Evolutionary conservation across 306 rosid genomes (phyloP).

Genomic region (Cucumis melo): DNA sequence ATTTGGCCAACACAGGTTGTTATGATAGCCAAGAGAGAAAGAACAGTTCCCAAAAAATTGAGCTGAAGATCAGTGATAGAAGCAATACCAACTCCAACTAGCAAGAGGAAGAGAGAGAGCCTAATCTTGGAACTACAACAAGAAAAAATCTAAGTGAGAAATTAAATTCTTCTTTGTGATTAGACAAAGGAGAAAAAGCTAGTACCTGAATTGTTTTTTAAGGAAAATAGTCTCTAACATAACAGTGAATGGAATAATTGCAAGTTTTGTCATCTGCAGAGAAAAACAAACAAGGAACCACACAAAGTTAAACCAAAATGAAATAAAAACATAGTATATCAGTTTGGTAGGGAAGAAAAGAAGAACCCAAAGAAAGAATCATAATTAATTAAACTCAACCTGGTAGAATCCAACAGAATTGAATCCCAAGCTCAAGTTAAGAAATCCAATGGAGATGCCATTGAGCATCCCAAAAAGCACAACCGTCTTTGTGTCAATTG

Average conservation of each 20-base stretch:
- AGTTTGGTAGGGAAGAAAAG: neutral
- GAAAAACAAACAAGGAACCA: neutral
- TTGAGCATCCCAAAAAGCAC: constrained; percentile 81
- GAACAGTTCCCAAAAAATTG: constrained; percentile 61
- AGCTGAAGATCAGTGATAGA: constrained; percentile 97
- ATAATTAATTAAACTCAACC: constrained; percentile 21
- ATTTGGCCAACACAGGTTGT: constrained; percentile 95
- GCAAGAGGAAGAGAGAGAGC: constrained; percentile 57
- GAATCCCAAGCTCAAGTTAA: constrained; percentile 91
- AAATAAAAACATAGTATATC: neutral
- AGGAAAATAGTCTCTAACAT: constrained; percentile 66
- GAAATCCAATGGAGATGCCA: constrained; percentile 87
- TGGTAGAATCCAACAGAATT: constrained; percentile 96
- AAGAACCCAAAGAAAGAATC: neutral
- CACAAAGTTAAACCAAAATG: neutral
- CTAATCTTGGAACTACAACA: constrained; percentile 67
- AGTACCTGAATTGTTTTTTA: constrained; percentile 83
- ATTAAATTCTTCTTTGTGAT: neutral
- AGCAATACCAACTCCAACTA: constrained; percentile 92
- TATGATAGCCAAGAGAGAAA: constrained; percentile 78
- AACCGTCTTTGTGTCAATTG: constrained; percentile 70
- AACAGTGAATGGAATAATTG: constrained; percentile 94
- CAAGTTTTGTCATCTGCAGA: constrained; percentile 95
- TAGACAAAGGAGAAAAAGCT: neutral
- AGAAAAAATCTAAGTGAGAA: neutral